Evolutionary conservation across 2,329 filamentous ascomycete genomes (phyloP).

Genomic region (Pyricularia pennisetigena): DNA sequence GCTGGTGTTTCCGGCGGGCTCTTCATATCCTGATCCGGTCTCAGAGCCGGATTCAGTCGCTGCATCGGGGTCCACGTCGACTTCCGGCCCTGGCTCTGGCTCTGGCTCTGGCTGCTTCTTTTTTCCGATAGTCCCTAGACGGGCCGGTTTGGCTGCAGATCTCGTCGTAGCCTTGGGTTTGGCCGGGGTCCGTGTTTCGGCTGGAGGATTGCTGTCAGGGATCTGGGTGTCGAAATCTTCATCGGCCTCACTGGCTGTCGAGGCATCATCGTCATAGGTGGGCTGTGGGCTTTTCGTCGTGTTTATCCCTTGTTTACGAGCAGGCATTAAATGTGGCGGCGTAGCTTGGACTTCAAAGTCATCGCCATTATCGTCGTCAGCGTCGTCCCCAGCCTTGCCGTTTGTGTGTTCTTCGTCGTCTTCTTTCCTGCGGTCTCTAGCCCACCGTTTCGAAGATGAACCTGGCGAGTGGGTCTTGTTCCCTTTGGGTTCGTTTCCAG

Average conservation of each 20-base stretch:
- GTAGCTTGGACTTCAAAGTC: constrained; percentile 43
- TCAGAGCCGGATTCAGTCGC: constrained; percentile 1
- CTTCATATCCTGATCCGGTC: constrained; percentile 13
- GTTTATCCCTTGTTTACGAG: constrained; percentile 12
- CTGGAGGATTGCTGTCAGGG: constrained; percentile 12
- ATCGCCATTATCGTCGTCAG: constrained; percentile 36
- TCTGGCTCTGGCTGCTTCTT: constrained; percentile 19
- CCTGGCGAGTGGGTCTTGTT: constrained; percentile 7
- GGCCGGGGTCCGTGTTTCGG: constrained; percentile 11
- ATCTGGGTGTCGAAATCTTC: not conserved
- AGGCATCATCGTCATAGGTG: constrained; percentile 10
- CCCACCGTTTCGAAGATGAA: not conserved
- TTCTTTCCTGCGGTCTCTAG: not conserved
- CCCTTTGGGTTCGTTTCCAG: constrained; percentile 9
- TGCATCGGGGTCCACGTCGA: constrained; percentile 8
- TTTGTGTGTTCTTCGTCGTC: not conserved
- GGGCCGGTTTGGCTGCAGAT: constrained; percentile 9
- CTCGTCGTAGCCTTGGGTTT: constrained; percentile 6
- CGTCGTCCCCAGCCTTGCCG: constrained; percentile 23
- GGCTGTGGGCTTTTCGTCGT: not conserved
- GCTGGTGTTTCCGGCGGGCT: constrained; percentile 10
- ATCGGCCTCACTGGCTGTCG: constrained; percentile 4
- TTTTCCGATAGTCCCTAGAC: constrained; percentile 26
- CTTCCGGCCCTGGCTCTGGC: constrained; percentile 11
- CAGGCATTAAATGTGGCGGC: constrained; percentile 26